phyloP scores from a whole-genome alignment of 805 yeast genomes.

The Cyberlindnera maritima region DNA sequence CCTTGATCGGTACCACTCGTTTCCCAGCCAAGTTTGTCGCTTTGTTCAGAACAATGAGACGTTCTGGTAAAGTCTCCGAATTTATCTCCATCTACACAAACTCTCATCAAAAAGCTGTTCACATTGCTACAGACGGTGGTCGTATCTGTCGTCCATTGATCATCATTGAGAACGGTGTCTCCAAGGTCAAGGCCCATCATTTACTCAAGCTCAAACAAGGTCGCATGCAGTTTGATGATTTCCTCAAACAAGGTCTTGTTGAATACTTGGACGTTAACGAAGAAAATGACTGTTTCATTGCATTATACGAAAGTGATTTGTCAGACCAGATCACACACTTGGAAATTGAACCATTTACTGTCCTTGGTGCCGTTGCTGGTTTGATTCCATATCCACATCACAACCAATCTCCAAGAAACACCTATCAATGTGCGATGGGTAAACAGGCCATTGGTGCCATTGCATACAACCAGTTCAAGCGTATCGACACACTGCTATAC shows the following conservation, averaged over 20 bases:
- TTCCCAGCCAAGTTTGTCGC: conserved; percentile 81
- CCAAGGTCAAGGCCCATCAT: conserved; percentile 74
- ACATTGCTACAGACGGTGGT: conserved; percentile 98
- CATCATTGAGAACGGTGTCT: conserved; percentile 69
- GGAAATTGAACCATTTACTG: conserved; percentile 94
- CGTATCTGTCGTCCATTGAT: conserved; percentile 96
- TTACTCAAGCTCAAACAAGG: conserved; percentile 61
- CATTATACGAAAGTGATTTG: conserved; percentile 75
- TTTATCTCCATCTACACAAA: conserved; percentile 90
- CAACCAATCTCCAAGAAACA: conserved; percentile 89
- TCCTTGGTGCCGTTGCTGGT: conserved; percentile 91
- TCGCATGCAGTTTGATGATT: conserved; percentile 85
- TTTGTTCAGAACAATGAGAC: conserved; percentile 74
- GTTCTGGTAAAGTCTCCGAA: conserved; percentile 82
- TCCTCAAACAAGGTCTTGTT: conserved; percentile 79
- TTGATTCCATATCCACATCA: conserved; percentile 91
- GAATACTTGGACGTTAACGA: conserved; percentile 97
- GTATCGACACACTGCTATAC: conserved; percentile 91
- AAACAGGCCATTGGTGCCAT: conserved; percentile 99
- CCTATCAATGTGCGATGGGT: conserved; percentile 96
- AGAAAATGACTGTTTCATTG: conserved; percentile 92
- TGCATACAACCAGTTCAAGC: conserved; percentile 92
- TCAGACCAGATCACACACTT: conserved; percentile 69
- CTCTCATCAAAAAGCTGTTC: conserved; percentile 87
- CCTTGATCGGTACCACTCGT: conserved; percentile 84